Conservation (phyloP, 371 early-diverging fungal genomes). For the Mortierella polycephala region DNA sequence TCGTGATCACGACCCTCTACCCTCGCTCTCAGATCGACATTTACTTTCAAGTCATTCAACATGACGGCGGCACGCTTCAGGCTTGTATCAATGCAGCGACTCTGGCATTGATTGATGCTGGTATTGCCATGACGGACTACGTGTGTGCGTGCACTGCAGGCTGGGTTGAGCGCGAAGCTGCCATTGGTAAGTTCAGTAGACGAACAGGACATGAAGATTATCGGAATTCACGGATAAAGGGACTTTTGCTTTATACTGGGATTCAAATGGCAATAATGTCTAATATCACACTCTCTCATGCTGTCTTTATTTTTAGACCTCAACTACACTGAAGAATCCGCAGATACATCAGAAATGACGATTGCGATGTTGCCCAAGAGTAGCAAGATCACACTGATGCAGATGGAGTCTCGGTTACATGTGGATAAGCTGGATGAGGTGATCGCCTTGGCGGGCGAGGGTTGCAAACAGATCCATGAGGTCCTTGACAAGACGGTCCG, state of each 20-base stretch:
- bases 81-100: conserved; percentile 94
- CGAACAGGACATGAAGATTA: not conserved
- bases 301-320: conserved; percentile 66
- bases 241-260: not conserved
- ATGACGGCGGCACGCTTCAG: conserved; percentile 91
- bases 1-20: conserved; percentile 78
- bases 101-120: conserved; percentile 96
- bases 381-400: conserved; percentile 82
- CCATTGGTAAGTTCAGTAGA: conserved; percentile 67
- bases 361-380: conserved; percentile 88
- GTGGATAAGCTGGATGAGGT: conserved; percentile 85
- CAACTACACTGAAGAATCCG: conserved; percentile 89
- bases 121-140: conserved; percentile 96
- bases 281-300: not conserved
- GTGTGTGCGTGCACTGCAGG: conserved; percentile 96
- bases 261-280: not conserved
- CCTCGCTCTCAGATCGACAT: conserved; percentile 94
- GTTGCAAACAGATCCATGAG: conserved; percentile 83
- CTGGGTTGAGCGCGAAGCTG: conserved; percentile 81
- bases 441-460: conserved; percentile 80
- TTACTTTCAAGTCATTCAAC: conserved; percentile 90
- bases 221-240: not conserved
- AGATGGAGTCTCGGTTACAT: conserved; percentile 91
- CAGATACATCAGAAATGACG: conserved; percentile 90
- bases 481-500: conserved; percentile 84